A percentile compares a stretch with the other conserved stretches of the same genome.
These are phyloP conservation scores for Schizophyllum amplum DNA, from an alignment of 1,284 basidiomycete species.

Conservation along the genomic window DNA sequence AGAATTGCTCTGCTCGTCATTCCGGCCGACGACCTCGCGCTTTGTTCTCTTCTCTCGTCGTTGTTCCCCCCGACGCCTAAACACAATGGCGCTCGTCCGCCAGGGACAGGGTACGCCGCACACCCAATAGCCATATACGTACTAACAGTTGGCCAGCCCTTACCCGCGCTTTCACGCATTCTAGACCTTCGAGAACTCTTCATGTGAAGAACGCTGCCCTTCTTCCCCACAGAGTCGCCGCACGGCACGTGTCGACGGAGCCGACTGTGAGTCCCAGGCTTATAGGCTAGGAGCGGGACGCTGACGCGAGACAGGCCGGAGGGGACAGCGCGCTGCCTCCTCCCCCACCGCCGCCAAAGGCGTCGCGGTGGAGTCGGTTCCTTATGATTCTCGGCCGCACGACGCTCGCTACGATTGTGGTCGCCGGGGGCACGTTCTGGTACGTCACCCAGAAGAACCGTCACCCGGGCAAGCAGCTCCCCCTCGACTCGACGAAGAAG, in stretches of 20 bases:
- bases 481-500: slow-evolving; percentile 85
- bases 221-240: not conserved
- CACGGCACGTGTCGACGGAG: not conserved
- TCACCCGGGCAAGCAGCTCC: slow-evolving; percentile 76
- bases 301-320: not conserved
- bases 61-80: too few relatives aligned
- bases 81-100: not conserved
- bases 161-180: not conserved
- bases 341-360: slow-evolving; percentile 16
- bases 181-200: not conserved
- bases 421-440: slow-evolving; percentile 57
- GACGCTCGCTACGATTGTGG: slow-evolving; percentile 60
- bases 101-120: not conserved
- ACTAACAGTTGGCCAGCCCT: not conserved
- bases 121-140: not conserved
- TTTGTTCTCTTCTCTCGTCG: too few relatives aligned
- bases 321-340: not conserved
- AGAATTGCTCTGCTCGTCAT: too few relatives aligned
- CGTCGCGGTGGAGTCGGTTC: slow-evolving; percentile 51
- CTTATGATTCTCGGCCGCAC: slow-evolving; percentile 63
- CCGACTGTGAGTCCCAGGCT: not conserved
- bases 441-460: slow-evolving; percentile 76
- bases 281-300: not conserved
- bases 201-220: not conserved
- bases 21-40: too few relatives aligned